Evolutionary conservation across 768 basidiomycete species (phyloP), one percentile per base, ranked within the genome.

Genomic region (Neoboletus brunneissimus): DNA sequence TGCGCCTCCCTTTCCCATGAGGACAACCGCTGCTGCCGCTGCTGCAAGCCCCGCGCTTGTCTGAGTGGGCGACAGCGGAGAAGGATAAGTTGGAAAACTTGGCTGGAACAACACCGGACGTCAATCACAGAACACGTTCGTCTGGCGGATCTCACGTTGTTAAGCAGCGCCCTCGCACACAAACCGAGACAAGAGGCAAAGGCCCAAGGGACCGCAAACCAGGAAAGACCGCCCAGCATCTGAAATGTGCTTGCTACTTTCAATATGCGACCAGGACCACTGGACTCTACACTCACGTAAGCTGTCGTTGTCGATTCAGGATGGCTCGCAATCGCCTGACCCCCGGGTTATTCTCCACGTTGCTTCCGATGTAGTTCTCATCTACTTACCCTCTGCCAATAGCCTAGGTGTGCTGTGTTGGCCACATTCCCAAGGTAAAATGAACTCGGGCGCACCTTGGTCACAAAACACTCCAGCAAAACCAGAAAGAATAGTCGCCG

Each of bases 151-250:
- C 67, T 51, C 51, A 72, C 69, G 54, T 76, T 63, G 37, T 67
- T 62, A 46, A 67, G 61, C 43, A 76, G 63, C 12, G 69, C 78
- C 44, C 71, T 64, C 0, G 76, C 76, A 48, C 76, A 69, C n/a
- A 80, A 63, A 22, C 79, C 80, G 50, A 80, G 70, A 43, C 76
- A 76, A 5, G 79, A 78, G 9, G 75, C 79, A 55, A 81, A 80
- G 0, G 75, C 77, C 63, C 79, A 81, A 13, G 81, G 81, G n/a
- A 81, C 77, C 5, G 79, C 76, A 48, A 81, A 79, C 83, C 82
- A 84, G 1, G 82, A 81, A 32, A 84, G 64, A 6, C 81, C 83
- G 4, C 83, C 82, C 31, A 83, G 72, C 75, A 83, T 80, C 77
- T 81, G 58, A 41, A 25, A 31, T 18, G 16, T 11, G 15, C 49